A percentile compares a stretch with the other conserved stretches of the same genome.
These are phyloP conservation scores for Trichothecium roseum DNA, from an alignment of 2,329 filamentous ascomycete genomes.

Conservation along the genomic window DNA sequence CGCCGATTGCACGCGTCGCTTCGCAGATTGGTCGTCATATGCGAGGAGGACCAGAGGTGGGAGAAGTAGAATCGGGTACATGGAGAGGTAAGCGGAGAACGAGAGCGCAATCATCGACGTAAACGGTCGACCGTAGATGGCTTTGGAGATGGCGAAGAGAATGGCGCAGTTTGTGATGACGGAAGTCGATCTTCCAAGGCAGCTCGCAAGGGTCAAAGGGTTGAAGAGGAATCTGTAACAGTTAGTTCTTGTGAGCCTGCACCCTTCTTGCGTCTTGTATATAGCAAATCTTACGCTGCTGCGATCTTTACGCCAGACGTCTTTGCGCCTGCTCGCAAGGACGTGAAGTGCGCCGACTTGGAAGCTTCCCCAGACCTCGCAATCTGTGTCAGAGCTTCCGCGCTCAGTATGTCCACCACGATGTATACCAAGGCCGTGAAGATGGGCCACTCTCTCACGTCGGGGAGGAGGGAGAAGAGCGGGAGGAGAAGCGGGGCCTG, in stretches of 20 bases:
- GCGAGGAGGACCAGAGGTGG: constrained; percentile 73
- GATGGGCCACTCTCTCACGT: constrained; percentile 53
- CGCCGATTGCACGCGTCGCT: constrained; percentile 22
- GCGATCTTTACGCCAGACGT: constrained; percentile 70
- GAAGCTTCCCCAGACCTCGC: constrained; percentile 72
- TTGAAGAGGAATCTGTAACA: constrained; percentile 73
- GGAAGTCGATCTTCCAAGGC: constrained; percentile 78
- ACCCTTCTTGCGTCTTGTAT: neutral
- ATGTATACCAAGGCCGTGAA: constrained; percentile 76
- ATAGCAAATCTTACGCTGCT: constrained; percentile 48
- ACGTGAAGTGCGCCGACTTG: constrained; percentile 66
- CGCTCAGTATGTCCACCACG: constrained; percentile 69
- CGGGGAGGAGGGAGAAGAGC: constrained; percentile 80
- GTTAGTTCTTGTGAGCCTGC: neutral
- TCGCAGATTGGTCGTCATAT: constrained; percentile 51
- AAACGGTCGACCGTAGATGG: constrained; percentile 60
- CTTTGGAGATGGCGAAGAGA: constrained; percentile 72
- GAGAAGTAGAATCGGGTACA: constrained; percentile 82
- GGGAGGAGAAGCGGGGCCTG: constrained; percentile 85
- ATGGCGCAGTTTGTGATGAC: constrained; percentile 85
- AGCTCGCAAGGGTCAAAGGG: constrained; percentile 85
- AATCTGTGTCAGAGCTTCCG: constrained; percentile 67
- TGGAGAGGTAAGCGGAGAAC: constrained; percentile 80
- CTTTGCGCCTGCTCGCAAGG: constrained; percentile 61
- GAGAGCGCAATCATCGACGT: constrained; percentile 77